Conservation (phyloP, 768 basidiomycete genomes). For the Kwoniella europaea region DNA sequence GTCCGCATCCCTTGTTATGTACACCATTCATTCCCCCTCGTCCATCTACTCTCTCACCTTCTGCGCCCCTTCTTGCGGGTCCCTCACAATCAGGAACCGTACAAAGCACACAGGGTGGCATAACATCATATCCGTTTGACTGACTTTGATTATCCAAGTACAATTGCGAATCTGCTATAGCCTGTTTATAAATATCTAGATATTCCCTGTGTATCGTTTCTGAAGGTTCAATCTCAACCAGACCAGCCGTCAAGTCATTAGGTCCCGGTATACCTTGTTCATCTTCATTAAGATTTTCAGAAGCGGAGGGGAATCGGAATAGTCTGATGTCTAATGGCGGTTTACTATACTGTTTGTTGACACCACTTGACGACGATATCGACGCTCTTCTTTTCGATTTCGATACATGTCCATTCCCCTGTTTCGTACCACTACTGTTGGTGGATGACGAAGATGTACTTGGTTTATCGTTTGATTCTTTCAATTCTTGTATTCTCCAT, state of each 20-base stretch:
- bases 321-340: constrained; percentile 52
- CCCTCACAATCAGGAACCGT: constrained; percentile 56
- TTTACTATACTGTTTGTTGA: constrained; percentile 19
- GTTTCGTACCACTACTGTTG: not conserved
- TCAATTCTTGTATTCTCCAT: constrained; percentile 39
- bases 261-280: constrained; percentile 16
- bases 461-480: not conserved
- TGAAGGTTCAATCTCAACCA: constrained; percentile 44
- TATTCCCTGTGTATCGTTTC: constrained; percentile 34
- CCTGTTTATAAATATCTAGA: constrained; percentile 42
- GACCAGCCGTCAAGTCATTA: constrained; percentile 30
- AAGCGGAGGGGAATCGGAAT: constrained; percentile 48
- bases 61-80: constrained; percentile 50
- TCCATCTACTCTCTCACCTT: constrained; percentile 54
- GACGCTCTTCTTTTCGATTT: constrained; percentile 31
- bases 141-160: constrained; percentile 19
- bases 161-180: constrained; percentile 42
- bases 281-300: constrained; percentile 25
- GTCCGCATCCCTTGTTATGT: constrained; percentile 55
- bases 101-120: constrained; percentile 45
- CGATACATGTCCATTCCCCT: constrained; percentile 25
- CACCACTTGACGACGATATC: constrained; percentile 9
- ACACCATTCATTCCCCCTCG: constrained; percentile 49
- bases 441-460: not conserved
- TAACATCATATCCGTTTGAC: not conserved